phyloP scores from a whole-genome alignment of 257 asterid genomes.

The Solanum chaucha region DNA sequence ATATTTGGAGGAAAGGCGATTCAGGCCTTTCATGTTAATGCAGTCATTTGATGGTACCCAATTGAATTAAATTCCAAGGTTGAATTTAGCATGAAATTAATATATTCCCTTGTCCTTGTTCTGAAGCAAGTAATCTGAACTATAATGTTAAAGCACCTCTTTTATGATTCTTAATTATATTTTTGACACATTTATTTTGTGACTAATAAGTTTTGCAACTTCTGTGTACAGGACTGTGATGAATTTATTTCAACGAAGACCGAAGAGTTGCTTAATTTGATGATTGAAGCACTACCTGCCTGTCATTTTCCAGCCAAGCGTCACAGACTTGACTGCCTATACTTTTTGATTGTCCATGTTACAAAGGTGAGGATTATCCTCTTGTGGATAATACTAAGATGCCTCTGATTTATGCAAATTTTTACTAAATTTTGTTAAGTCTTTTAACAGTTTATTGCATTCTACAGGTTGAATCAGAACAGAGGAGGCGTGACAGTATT shows the following conservation, averaged over 20 bases:
- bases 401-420: background rate
- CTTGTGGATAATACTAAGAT: background rate
- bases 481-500: conserved; percentile 39
- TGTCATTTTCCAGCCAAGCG: conserved; percentile 94
- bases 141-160: background rate
- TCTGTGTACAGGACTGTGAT: conserved; percentile 39
- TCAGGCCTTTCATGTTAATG: background rate
- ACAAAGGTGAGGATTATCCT: conserved; percentile 44
- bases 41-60: background rate
- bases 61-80: background rate
- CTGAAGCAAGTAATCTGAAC: background rate
- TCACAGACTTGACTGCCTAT: conserved; percentile 81
- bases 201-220: background rate
- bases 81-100: background rate
- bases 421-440: background rate
- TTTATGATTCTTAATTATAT: background rate
- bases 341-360: conserved; percentile 60
- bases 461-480: conserved; percentile 56
- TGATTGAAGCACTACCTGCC: conserved; percentile 78
- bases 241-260: conserved; percentile 58
- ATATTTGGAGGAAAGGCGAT: background rate
- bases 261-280: conserved; percentile 50
- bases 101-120: background rate
- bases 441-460: conserved; percentile 11
- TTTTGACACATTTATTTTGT: background rate